Percentiles rank a stretch among this genome's conserved stretches.
Conservation (phyloP, 2,329 filamentous ascomycete genomes). For the Xylariaceae sp. region DNA sequence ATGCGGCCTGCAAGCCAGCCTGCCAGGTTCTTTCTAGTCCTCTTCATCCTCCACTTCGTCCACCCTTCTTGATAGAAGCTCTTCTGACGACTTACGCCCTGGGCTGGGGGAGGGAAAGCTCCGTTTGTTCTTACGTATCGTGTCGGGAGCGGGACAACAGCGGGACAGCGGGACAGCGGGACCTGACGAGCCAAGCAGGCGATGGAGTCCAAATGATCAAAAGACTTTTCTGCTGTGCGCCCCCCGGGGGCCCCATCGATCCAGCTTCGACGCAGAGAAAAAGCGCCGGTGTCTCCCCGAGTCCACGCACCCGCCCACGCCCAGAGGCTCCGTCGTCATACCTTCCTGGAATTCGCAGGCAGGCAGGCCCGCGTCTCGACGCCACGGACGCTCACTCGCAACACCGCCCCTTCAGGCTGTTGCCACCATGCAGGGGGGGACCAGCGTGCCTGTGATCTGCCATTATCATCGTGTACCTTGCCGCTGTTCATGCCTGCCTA, state of each 20-base stretch:
- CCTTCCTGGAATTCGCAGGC: too few relatives aligned
- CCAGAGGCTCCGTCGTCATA: background rate
- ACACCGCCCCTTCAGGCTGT: background rate
- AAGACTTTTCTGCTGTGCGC: background rate
- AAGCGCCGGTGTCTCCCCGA: conserved; percentile 1
- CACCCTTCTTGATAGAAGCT: too few relatives aligned
- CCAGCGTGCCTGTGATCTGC: background rate
- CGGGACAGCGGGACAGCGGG: too few relatives aligned
- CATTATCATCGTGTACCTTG: background rate
- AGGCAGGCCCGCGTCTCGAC: too few relatives aligned
- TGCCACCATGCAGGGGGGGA: background rate
- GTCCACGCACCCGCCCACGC: background rate
- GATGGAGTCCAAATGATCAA: background rate
- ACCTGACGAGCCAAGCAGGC: background rate
- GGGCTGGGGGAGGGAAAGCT: too few relatives aligned
- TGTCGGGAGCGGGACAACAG: background rate
- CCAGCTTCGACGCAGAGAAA: background rate
- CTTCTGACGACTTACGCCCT: too few relatives aligned
- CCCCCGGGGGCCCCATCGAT: background rate
- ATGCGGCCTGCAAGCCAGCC: too few relatives aligned
- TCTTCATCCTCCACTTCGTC: too few relatives aligned
- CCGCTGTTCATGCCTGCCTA: background rate
- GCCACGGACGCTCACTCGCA: background rate
- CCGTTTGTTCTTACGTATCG: conserved; percentile 1
- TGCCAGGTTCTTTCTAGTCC: too few relatives aligned